phyloP scores from a whole-genome alignment of 352 stramenopile genomes.

The Phytophthora ramorum region DNA sequence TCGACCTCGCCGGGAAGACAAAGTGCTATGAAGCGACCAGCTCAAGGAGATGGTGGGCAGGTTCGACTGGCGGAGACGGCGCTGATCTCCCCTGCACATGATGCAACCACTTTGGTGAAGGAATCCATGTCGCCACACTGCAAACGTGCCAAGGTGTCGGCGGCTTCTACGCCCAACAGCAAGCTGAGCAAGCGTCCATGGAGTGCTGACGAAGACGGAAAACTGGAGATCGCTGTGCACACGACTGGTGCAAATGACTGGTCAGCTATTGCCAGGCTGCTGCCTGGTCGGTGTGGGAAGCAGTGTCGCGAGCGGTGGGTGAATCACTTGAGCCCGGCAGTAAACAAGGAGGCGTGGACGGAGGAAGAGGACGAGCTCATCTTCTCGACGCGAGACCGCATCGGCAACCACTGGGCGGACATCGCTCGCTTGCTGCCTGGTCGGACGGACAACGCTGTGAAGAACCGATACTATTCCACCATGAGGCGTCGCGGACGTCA shows the following conservation, averaged over 20 bases:
- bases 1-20: slow-evolving; percentile 3
- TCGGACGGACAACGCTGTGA: slow-evolving; percentile 96
- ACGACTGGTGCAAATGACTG: slow-evolving; percentile 82
- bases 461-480: slow-evolving; percentile 94
- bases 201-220: slow-evolving; percentile 67
- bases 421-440: slow-evolving; percentile 96
- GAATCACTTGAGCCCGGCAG: slow-evolving; percentile 95
- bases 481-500: slow-evolving; percentile 73
- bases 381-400: slow-evolving; percentile 72
- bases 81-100: slow-evolving; percentile 32
- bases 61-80: slow-evolving; percentile 25
- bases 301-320: slow-evolving; percentile 97
- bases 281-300: slow-evolving; percentile 95
- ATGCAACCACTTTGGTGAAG: slow-evolving; percentile 10
- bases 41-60: slow-evolving; percentile 1
- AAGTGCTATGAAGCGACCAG: slow-evolving; percentile 15
- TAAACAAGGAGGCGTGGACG: slow-evolving; percentile 95
- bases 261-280: slow-evolving; percentile 92
- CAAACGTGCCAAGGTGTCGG: slow-evolving; percentile 63
- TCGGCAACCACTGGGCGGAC: slow-evolving; percentile 97
- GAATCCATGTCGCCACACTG: slow-evolving; percentile 66
- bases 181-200: slow-evolving; percentile 78
- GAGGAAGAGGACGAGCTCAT: slow-evolving; percentile 93
- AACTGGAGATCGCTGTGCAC: slow-evolving; percentile 58
- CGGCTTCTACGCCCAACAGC: slow-evolving; percentile 10